Evolutionary conservation across 78 protist genomes (phyloP).

Genomic region (Goniomonas avonlea): DNA sequence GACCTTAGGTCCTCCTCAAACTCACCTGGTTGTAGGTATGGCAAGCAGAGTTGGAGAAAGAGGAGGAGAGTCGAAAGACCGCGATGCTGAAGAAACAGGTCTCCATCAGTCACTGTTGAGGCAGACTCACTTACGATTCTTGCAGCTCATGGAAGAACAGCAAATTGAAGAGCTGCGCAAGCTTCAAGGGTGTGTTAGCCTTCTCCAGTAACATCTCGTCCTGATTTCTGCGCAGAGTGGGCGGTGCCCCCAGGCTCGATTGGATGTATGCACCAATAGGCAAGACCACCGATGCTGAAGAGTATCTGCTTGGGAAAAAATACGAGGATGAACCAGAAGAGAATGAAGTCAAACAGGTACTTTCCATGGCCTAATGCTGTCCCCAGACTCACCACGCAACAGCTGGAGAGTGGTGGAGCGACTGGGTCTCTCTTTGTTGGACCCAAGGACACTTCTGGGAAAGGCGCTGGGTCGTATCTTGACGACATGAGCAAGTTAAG

Average conservation of each 20-base stretch:
- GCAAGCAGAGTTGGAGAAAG: background rate
- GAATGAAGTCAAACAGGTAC: slow-evolving; percentile 11
- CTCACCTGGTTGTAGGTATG: background rate
- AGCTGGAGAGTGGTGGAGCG: background rate
- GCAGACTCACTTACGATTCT: too few relatives aligned
- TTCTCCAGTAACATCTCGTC: too few relatives aligned
- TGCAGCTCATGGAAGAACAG: slow-evolving; percentile 17
- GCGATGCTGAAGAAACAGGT: slow-evolving; percentile 14
- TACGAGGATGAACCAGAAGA: slow-evolving; percentile 12
- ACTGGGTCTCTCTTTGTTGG: background rate
- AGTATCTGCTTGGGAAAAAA: slow-evolving; percentile 14
- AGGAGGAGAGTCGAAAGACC: slow-evolving; percentile 3
- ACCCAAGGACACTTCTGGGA: slow-evolving; percentile 1
- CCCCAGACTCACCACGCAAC: background rate
- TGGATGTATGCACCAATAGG: slow-evolving; percentile 8
- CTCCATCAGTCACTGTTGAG: too few relatives aligned
- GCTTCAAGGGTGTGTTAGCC: background rate
- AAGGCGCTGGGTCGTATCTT: background rate
- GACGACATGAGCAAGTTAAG: slow-evolving; percentile 20
- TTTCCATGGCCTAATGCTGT: background rate
- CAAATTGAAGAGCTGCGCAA: slow-evolving; percentile 1
- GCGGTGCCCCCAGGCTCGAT: background rate
- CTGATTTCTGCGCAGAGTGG: background rate
- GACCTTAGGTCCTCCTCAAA: background rate
- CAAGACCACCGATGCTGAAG: background rate